A percentile compares a stretch with the other conserved stretches of the same genome.
phyloP scores from a whole-genome alignment of 2,329 filamentous ascomycete species.

The Trichothecium roseum region DNA sequence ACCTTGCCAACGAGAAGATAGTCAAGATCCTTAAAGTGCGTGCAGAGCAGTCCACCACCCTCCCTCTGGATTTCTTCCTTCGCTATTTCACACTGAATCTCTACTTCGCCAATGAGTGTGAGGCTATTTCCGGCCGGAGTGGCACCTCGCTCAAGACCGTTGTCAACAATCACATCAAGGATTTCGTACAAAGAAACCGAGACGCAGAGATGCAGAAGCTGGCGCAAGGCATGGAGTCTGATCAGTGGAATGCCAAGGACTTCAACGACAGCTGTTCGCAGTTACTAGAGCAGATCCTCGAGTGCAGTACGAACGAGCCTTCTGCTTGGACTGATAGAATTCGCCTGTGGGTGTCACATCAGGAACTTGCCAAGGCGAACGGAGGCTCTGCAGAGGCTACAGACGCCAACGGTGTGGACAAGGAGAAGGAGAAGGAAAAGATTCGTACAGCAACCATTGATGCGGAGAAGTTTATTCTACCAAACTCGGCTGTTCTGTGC shows the following conservation, averaged over 20 bases:
- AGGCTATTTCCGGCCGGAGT: constrained; percentile 71
- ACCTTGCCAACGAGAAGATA: constrained; percentile 68
- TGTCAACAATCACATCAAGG: constrained; percentile 72
- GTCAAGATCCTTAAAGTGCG: constrained; percentile 68
- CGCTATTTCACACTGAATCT: constrained; percentile 76
- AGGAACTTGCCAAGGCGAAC: constrained; percentile 23
- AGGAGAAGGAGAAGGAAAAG: constrained; percentile 63
- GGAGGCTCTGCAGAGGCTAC: constrained; percentile 19
- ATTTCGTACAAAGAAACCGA: constrained; percentile 63
- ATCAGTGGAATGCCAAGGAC: constrained; percentile 71
- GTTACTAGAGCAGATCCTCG: constrained; percentile 54
- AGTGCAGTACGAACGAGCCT: constrained; percentile 61
- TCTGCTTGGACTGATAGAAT: constrained; percentile 53
- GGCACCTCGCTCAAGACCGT: constrained; percentile 67
- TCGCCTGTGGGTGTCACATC: constrained; percentile 45
- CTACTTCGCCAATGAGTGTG: constrained; percentile 77
- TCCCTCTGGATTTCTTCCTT: constrained; percentile 61
- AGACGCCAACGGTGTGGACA: constrained; percentile 34
- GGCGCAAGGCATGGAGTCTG: constrained; percentile 66
- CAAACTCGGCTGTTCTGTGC: constrained; percentile 71
- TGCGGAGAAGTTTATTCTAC: constrained; percentile 74
- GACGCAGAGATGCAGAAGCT: constrained; percentile 65
- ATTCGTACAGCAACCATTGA: constrained; percentile 68
- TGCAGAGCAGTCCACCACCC: constrained; percentile 58
- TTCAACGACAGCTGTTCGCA: constrained; percentile 53